These are phyloP conservation scores for Pythium dissotocum DNA, from an alignment of 352 stramenopile genomes.

Conservation along the genomic window DNA sequence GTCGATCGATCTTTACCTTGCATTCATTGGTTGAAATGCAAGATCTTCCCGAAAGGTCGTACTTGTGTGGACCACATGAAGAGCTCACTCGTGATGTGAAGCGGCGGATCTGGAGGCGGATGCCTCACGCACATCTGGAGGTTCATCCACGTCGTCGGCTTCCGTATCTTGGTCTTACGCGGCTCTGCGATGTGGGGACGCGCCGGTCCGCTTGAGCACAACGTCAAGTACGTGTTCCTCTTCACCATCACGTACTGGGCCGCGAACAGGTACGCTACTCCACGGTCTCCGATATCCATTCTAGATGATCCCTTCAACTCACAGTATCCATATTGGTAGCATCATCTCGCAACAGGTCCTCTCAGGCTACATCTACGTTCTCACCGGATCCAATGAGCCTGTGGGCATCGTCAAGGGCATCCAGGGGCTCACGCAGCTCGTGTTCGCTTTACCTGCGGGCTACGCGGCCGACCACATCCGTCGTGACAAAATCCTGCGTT, in stretches of 20 bases:
- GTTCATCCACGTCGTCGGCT: background rate
- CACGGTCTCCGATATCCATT: background rate
- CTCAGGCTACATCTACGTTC: conserved; percentile 56
- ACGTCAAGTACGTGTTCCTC: conserved; percentile 69
- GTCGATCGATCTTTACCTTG: background rate
- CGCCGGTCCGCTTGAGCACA: conserved; percentile 46
- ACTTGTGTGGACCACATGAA: conserved; percentile 6
- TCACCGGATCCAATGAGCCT: conserved; percentile 51
- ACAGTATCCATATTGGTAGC: conserved; percentile 20
- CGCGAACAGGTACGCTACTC: conserved; percentile 44
- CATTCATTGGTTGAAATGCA: background rate
- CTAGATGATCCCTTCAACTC: background rate
- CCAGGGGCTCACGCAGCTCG: conserved; percentile 53
- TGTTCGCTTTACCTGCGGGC: conserved; percentile 54
- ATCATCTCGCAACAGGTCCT: conserved; percentile 63
- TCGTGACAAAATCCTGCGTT: conserved; percentile 50
- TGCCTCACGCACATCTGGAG: background rate
- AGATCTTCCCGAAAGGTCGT: conserved; percentile 1
- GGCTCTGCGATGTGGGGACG: conserved; percentile 11
- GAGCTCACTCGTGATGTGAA: background rate
- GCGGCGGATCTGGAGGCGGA: background rate
- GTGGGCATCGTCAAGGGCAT: conserved; percentile 47
- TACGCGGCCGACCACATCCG: conserved; percentile 54
- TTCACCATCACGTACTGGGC: conserved; percentile 71
- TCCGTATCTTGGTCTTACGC: background rate